Evolutionary conservation across 305 asterid species (phyloP).

Genomic region (Fraxinus sp.): DNA sequence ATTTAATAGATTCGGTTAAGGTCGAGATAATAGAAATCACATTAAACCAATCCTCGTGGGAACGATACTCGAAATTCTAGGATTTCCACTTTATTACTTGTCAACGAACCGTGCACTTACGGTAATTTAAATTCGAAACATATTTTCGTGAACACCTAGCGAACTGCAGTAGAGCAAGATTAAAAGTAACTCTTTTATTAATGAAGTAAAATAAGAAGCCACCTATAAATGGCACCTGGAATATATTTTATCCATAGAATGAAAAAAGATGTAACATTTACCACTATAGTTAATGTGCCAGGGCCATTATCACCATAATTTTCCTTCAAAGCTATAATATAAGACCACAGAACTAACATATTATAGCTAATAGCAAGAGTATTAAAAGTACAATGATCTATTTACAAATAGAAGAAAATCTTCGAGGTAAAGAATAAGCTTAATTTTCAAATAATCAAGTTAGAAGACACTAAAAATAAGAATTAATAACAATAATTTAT

Average conservation of each 20-base stretch:
- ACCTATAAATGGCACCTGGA: not conserved
- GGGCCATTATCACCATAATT: conserved; percentile 52
- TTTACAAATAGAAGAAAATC: not conserved
- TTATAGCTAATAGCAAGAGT: not conserved
- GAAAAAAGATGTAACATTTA: conserved; percentile 28
- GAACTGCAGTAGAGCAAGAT: conserved; percentile 43
- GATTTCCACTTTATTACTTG: too few relatives aligned
- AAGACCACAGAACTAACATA: not conserved
- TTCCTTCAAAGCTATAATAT: conserved; percentile 50
- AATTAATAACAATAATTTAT: not conserved
- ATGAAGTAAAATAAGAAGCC: not conserved
- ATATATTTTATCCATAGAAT: not conserved
- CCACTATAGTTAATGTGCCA: conserved; percentile 65
- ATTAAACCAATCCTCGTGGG: too few relatives aligned
- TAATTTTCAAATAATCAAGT: too few relatives aligned
- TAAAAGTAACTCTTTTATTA: not conserved
- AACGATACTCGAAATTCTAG: too few relatives aligned
- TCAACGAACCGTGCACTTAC: too few relatives aligned
- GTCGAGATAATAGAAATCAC: too few relatives aligned
- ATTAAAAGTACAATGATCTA: not conserved
- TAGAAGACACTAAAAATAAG: not conserved
- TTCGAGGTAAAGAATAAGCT: not conserved
- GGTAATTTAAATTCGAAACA: too few relatives aligned
- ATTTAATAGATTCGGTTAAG: too few relatives aligned
- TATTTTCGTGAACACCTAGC: too few relatives aligned